A percentile compares a stretch with the other conserved stretches of the same genome.
phyloP scores from a whole-genome alignment of 805 yeast genomes.

The Yarrowia hollandica region DNA sequence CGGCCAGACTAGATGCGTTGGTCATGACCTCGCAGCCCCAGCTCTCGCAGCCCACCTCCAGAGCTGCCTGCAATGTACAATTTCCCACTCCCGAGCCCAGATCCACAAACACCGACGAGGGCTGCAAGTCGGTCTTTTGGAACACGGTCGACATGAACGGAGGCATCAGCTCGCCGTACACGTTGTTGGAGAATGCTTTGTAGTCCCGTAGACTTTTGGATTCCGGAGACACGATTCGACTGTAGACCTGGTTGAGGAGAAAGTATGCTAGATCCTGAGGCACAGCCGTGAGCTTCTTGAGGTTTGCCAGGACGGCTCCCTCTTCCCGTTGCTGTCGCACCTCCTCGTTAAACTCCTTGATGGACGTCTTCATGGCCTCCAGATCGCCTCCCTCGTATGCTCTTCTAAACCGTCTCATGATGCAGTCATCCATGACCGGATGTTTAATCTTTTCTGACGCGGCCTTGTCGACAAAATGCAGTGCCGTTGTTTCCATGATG shows the following conservation, averaged over 20 bases:
- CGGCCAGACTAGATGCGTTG: slow-evolving; percentile 70
- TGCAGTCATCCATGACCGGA: slow-evolving; percentile 40
- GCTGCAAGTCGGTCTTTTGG: slow-evolving; percentile 54
- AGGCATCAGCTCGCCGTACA: slow-evolving; percentile 89
- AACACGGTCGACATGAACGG: slow-evolving; percentile 68
- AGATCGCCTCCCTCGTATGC: slow-evolving; percentile 39
- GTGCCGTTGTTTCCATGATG: slow-evolving; percentile 48
- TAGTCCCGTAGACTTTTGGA: slow-evolving; percentile 64
- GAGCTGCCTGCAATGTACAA: slow-evolving; percentile 83
- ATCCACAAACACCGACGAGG: slow-evolving; percentile 69
- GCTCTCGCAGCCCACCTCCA: slow-evolving; percentile 79
- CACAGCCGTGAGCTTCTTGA: slow-evolving; percentile 36
- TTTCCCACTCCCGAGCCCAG: slow-evolving; percentile 95
- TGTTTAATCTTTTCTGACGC: slow-evolving; percentile 38
- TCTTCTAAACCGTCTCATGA: slow-evolving; percentile 38
- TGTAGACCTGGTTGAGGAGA: slow-evolving; percentile 67
- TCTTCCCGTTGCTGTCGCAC: slow-evolving; percentile 43
- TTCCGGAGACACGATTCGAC: slow-evolving; percentile 76
- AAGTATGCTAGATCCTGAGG: slow-evolving; percentile 55
- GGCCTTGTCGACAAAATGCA: slow-evolving; percentile 46
- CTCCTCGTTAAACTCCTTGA: slow-evolving; percentile 49
- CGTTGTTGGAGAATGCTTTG: slow-evolving; percentile 85
- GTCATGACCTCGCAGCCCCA: slow-evolving; percentile 91
- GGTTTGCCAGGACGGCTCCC: slow-evolving; percentile 40
- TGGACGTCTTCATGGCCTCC: slow-evolving; percentile 39